phyloP scores from a whole-genome alignment of 164 flowering plant species.

The Euptelea pleiosperma region DNA sequence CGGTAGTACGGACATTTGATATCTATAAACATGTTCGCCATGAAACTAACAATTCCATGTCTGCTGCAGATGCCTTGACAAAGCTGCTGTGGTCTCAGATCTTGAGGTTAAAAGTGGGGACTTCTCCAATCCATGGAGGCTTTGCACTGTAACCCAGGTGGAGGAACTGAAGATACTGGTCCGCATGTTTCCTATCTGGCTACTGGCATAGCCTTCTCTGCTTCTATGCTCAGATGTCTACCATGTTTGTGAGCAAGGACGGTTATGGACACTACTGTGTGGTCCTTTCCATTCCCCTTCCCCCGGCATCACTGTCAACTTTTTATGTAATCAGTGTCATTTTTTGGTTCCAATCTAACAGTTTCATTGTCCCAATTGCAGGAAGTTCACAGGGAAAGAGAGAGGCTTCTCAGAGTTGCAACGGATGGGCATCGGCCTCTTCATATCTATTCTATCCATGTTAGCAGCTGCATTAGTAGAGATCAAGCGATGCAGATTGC shows the following conservation, averaged over 20 bases:
- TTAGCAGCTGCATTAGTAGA: no score
- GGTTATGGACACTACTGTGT: constrained; percentile 61
- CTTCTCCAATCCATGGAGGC: no score
- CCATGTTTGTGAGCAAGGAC: constrained; percentile 82
- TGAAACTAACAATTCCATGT: not conserved
- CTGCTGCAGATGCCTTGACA: constrained; percentile 52
- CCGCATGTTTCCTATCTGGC: constrained; percentile 85
- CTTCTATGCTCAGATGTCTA: constrained; percentile 77
- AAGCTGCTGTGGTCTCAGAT: no score
- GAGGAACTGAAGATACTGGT: constrained; percentile 73
- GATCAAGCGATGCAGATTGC: constrained; percentile 52
- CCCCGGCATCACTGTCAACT: constrained; percentile 67
- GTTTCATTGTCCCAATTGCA: constrained; percentile 61
- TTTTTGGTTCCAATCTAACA: constrained; percentile 73
- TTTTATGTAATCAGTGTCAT: constrained; percentile 69
- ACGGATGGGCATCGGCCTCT: no score
- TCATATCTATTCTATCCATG: no score
- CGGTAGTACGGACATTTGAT: no score
- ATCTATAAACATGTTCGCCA: no score
- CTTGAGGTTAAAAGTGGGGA: no score
- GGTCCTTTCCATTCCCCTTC: constrained; percentile 71
- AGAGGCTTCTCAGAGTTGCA: no score
- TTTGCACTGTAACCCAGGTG: constrained; percentile 83
- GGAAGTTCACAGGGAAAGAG: constrained; percentile 59
- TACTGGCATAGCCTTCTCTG: constrained; percentile 65